Percentiles rank a stretch among this genome's conserved stretches.
Evolutionary conservation across 2,329 filamentous ascomycete species (phyloP).

Genomic region (Monosporascus sp.): DNA sequence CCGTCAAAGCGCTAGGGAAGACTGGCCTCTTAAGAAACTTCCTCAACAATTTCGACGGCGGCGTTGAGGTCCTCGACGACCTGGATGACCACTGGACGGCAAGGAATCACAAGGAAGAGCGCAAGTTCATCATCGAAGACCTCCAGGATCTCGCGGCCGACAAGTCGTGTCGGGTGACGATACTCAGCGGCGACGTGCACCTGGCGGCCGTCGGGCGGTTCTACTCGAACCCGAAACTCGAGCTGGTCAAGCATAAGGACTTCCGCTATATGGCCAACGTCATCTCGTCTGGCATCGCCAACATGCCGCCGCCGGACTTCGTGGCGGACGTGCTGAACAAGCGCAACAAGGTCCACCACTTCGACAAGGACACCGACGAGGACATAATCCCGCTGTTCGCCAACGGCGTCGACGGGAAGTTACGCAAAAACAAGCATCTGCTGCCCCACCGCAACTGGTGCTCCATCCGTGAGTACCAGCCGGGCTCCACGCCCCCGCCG

Average conservation of each 20-base stretch:
- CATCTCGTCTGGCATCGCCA: constrained; percentile 89
- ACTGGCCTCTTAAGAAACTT: constrained; percentile 74
- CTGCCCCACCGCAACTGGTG: constrained; percentile 94
- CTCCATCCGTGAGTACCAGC: constrained; percentile 78
- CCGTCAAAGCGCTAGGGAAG: constrained; percentile 81
- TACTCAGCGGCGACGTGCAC: constrained; percentile 91
- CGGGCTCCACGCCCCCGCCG: constrained; percentile 67
- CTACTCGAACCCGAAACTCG: constrained; percentile 81
- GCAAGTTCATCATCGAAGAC: constrained; percentile 81
- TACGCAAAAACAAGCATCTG: constrained; percentile 84
- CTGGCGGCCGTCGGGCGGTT: constrained; percentile 90
- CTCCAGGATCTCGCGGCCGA: constrained; percentile 89
- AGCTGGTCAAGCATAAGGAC: constrained; percentile 79
- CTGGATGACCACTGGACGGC: constrained; percentile 97
- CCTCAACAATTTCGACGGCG: constrained; percentile 85
- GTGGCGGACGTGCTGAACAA: constrained; percentile 91
- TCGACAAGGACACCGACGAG: constrained; percentile 77
- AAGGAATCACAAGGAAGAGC: constrained; percentile 87
- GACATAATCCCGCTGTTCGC: constrained; percentile 93
- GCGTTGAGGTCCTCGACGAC: constrained; percentile 86
- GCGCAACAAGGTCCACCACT: constrained; percentile 75
- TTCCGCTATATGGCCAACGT: constrained; percentile 97
- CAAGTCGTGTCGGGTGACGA: constrained; percentile 85
- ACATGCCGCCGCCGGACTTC: constrained; percentile 80
- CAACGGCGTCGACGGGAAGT: constrained; percentile 82